Evolutionary conservation across 495 filamentous ascomycete species (phyloP), one percentile per base, ranked within the genome.

Genomic region (Aspergillus biplanus): DNA sequence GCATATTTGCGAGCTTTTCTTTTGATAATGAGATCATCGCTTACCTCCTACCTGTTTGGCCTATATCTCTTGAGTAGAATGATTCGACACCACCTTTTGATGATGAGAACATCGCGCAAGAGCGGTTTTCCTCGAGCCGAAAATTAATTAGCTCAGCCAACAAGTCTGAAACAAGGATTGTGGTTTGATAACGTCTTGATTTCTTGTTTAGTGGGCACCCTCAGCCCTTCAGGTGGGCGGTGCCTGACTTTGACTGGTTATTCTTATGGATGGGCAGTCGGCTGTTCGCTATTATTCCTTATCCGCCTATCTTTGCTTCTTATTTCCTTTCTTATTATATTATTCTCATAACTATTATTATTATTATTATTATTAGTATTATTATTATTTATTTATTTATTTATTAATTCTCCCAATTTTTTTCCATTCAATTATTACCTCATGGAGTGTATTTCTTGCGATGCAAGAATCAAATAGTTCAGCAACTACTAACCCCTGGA

Each of bases 1-100:
- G 47, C 66, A 63, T 69, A 71, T 57, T 68, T 56, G 64, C 64
- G 33, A 52, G 64, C 64, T 18, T 50, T 50, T 27, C 11, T 27
- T 50, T 49, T 54, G 32, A 53, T 47, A 61, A 61, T 59, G 12
- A 61, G 35, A 61, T 55, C 44, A 33, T 55, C 59, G n/a, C 52
- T 61, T 47, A 33, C 32, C 11, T 54, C 9, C 52, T 53, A 32
- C 7, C 33, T 46, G n/a, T 46, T 21, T 42, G 13, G 35, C 34
- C 18, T 7, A 32, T 13, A 9, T 37, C 8, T 34, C n/a, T 31
- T 46, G 0, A 0, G 13, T 32, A n/a, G 42, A 33, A 9, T 33
- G 42, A 46, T 16, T 48, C 6, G 42, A 49, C 33, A 54, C 31
- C 52, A 16, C 52, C 33, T 13, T 7, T 12, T 34, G 31, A 13